phyloP scores from a whole-genome alignment of 2,329 filamentous ascomycete species.

The Fusarium verrucosum region DNA sequence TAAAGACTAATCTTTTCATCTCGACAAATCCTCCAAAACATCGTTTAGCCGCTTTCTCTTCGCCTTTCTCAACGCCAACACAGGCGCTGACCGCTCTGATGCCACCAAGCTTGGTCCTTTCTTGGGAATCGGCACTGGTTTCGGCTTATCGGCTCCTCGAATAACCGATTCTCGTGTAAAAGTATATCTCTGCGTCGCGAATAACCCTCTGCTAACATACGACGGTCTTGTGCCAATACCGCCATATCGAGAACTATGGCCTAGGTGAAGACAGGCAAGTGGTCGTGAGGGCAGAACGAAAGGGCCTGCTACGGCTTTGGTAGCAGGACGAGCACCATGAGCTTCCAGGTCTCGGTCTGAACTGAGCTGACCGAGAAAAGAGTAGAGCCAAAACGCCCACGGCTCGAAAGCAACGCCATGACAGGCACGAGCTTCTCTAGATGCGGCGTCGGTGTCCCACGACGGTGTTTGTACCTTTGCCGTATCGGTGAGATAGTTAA shows the following conservation, averaged over 20 bases:
- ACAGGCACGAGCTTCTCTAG: constrained; percentile 45
- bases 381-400: constrained; percentile 56
- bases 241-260: constrained; percentile 48
- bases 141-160: background rate
- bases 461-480: constrained; percentile 45
- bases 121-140: constrained; percentile 15
- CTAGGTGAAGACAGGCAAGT: constrained; percentile 51
- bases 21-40: constrained; percentile 46
- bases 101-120: constrained; percentile 17
- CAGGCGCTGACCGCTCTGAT: constrained; percentile 31
- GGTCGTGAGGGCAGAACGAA: constrained; percentile 53
- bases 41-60: constrained; percentile 51
- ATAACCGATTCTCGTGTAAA: constrained; percentile 44
- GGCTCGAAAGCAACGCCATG: constrained; percentile 51
- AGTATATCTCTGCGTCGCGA: constrained; percentile 47
- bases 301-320: constrained; percentile 48
- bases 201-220: constrained; percentile 50
- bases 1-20: constrained; percentile 3
- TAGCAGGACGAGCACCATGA: constrained; percentile 26
- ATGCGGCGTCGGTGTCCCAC: constrained; percentile 46
- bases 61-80: constrained; percentile 39
- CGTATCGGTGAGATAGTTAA: constrained; percentile 49
- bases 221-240: constrained; percentile 49
- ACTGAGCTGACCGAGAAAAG: constrained; percentile 52
- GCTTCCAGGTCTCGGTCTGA: constrained; percentile 48